A percentile compares a stretch with the other conserved stretches of the same genome.
phyloP scores from a whole-genome alignment of 805 yeast species.

The Hanseniaspora mollemarum region DNA sequence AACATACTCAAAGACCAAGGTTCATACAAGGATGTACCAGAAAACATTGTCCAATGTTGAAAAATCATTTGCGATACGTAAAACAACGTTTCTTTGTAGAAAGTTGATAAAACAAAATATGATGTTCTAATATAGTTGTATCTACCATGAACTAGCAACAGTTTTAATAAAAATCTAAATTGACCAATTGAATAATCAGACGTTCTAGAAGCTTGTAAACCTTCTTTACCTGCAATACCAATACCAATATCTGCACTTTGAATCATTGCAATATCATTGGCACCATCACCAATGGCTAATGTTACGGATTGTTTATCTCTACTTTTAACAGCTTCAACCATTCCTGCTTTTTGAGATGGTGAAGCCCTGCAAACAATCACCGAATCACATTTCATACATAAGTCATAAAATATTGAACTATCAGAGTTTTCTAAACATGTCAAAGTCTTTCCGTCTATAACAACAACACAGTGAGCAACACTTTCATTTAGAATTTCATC shows the following conservation, averaged over 20 bases:
- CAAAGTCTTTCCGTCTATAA: slow-evolving; percentile 87
- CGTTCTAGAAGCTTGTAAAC: slow-evolving; percentile 89
- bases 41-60: slow-evolving; percentile 75
- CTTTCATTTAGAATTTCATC: slow-evolving; percentile 59
- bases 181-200: slow-evolving; percentile 94
- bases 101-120: slow-evolving; percentile 84
- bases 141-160: slow-evolving; percentile 86
- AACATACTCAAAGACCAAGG: slow-evolving; percentile 96
- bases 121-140: slow-evolving; percentile 88
- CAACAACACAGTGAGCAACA: slow-evolving; percentile 90
- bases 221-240: slow-evolving; percentile 95
- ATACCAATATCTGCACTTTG: slow-evolving; percentile 97
- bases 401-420: slow-evolving; percentile 57
- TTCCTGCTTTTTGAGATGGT: slow-evolving; percentile 87
- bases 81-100: slow-evolving; percentile 84
- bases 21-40: slow-evolving; percentile 89
- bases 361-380: slow-evolving; percentile 93
- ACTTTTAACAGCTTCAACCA: slow-evolving; percentile 75
- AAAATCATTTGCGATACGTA: slow-evolving; percentile 79
- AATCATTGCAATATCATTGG: slow-evolving; percentile 98
- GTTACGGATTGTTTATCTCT: slow-evolving; percentile 62
- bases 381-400: slow-evolving; percentile 79
- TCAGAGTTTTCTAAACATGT: slow-evolving; percentile 60
- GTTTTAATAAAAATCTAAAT: slow-evolving; percentile 69
- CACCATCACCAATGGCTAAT: slow-evolving; percentile 96